A percentile compares a stretch with the other conserved stretches of the same genome.
These are phyloP conservation scores for Coprinopsis cinerea DNA, from an alignment of 768 basidiomycete species.

Conservation along the genomic window DNA sequence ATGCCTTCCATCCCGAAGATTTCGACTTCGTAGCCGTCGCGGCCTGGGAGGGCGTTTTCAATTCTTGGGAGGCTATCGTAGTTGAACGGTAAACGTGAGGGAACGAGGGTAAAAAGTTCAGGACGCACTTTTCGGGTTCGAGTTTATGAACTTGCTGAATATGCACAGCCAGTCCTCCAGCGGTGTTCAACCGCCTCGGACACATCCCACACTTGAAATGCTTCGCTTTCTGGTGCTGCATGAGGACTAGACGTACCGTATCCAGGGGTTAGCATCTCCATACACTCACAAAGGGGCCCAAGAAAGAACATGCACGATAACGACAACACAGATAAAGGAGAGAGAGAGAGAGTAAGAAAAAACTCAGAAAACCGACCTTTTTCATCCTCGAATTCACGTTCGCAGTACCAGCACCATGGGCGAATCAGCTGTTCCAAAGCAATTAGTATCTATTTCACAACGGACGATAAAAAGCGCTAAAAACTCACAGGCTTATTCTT, in stretches of 20 bases:
- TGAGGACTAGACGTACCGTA: conserved; percentile 85
- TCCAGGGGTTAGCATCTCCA: not conserved
- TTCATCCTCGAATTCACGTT: conserved; percentile 98
- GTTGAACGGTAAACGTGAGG: conserved; percentile 19
- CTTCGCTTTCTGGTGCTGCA: conserved; percentile 99
- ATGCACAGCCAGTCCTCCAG: conserved; percentile 95
- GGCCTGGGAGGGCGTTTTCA: conserved; percentile 92
- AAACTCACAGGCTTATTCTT: conserved; percentile 50
- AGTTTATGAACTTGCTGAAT: conserved; percentile 99
- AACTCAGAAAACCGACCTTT: conserved; percentile 56
- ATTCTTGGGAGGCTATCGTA: conserved; percentile 78
- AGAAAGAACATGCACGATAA: no score
- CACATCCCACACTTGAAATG: conserved; percentile 98
- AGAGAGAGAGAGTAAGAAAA: conserved; percentile 3
- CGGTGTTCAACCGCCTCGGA: conserved; percentile 91
- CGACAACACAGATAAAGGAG: no score
- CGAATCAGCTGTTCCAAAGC: conserved; percentile 54
- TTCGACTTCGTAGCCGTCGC: conserved; percentile 97
- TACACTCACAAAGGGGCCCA: no score
- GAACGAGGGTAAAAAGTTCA: not conserved
- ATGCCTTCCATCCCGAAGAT: conserved; percentile 99
- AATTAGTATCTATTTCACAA: not conserved
- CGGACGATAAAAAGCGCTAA: not conserved
- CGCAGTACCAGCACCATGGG: conserved; percentile 99
- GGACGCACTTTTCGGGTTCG: conserved; percentile 82